Conservation (phyloP, 768 basidiomycete genomes). For the Naganishia kalamii region DNA sequence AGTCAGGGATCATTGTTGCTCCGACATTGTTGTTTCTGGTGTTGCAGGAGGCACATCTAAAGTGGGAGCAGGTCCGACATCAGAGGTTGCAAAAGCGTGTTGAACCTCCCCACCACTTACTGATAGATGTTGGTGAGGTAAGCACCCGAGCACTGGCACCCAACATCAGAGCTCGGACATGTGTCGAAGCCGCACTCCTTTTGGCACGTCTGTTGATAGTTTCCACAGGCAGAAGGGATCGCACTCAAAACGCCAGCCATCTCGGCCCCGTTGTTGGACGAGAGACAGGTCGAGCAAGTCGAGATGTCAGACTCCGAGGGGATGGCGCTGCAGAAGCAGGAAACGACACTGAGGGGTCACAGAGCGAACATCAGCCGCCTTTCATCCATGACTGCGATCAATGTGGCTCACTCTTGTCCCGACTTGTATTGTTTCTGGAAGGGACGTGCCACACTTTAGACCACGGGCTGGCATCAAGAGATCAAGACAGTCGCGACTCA, state of each 20-base stretch:
- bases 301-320: constrained; percentile 33
- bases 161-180: constrained; percentile 36
- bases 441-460: too few species aligned
- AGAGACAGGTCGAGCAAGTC: constrained; percentile 40
- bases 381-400: background rate
- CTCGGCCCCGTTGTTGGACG: constrained; percentile 34
- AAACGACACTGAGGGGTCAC: constrained; percentile 27
- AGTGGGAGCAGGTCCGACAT: background rate
- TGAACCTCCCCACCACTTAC: background rate
- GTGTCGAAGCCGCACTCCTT: constrained; percentile 41
- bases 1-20: constrained; percentile 41
- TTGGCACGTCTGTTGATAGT: constrained; percentile 29
- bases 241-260: constrained; percentile 16
- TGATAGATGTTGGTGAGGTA: constrained; percentile 44
- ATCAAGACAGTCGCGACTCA: constrained; percentile 19
- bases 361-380: background rate
- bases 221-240: constrained; percentile 1
- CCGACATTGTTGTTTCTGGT: constrained; percentile 43
- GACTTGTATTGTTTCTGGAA: constrained; percentile 26
- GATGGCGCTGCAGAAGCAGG: constrained; percentile 43
- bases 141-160: constrained; percentile 40
- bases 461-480: background rate
- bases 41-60: constrained; percentile 43
- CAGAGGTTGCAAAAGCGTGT: background rate
- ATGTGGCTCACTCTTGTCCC: constrained; percentile 16